Base-by-base conservation (phyloP, 345 rosid species). In the Populus euphratica region DNA sequence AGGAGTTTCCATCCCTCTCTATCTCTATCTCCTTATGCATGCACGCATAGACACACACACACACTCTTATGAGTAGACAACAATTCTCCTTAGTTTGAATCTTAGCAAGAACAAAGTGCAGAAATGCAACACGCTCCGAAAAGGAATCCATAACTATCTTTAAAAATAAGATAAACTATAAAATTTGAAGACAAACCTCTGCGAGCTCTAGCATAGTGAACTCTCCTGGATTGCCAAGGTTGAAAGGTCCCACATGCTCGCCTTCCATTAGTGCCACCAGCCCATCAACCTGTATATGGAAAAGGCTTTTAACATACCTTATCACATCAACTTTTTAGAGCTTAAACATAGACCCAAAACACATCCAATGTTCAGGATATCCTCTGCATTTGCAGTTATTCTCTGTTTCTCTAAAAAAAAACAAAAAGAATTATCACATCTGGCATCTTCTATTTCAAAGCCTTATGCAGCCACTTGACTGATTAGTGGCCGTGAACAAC, bases 141-240 rank as follows among this genome's bases (percentile, higher is more conserved):
- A 63, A 71, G 21, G 29, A 75, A 50, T 21, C 44, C 3, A 68
- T 5, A 16, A 61, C 35, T 38, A 69, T 13, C 0, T 29, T 67
- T 9, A 66, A 14, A 43, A 35, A 2, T 65, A 8, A n/a, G 18
- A 35, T 49, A 13, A 13, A 33, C 36, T 35, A 50, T 12, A 39
- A 54, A 59, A 69, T 2, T 65, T 20, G 33, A 72, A 70, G 68
- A 79, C 88, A 81, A 84, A 94, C 98, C 97, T 94, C 97, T 35
- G 99, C 98, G 76, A 95, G 95, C 82, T 95, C 99, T 38, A 95
- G 89, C 99, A 95, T 95, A 63, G 98, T 95, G 82, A 95, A 95
- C 81, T 95, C 99, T 80, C 99, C 99, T 54, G 99, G 98, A 79
- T 95, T 95, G 76, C 99, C 99, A 68, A 93, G 92, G 81, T 95